Evolutionary conservation across 805 yeast species (phyloP).

Genomic region (Candida vaughaniae): DNA sequence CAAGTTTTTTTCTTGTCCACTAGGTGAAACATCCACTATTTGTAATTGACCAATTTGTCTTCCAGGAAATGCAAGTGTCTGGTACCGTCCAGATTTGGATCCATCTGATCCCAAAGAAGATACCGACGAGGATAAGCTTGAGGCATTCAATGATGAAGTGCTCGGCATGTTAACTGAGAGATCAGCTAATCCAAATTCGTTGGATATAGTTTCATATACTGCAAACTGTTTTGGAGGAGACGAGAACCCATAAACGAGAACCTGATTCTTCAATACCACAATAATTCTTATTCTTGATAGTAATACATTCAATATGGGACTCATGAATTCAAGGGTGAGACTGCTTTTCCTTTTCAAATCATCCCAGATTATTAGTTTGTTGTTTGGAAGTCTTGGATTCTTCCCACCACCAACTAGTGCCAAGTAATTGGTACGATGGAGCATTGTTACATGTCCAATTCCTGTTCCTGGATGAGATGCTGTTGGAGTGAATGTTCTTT

Average conservation of each 20-base stretch:
- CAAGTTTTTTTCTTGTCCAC: slow-evolving; percentile 59
- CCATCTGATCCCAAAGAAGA: slow-evolving; percentile 6
- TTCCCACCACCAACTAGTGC: slow-evolving; percentile 90
- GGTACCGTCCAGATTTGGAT: slow-evolving; percentile 25
- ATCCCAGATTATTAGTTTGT: slow-evolving; percentile 88
- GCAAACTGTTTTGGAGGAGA: slow-evolving; percentile 72
- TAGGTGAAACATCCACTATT: slow-evolving; percentile 68
- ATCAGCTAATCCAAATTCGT: slow-evolving; percentile 64
- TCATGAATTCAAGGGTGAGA: slow-evolving; percentile 69
- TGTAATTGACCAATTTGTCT: slow-evolving; percentile 75
- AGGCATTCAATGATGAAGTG: slow-evolving; percentile 7
- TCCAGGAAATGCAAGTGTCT: slow-evolving; percentile 76
- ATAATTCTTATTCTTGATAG: slow-evolving; percentile 75
- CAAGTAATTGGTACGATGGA: slow-evolving; percentile 85
- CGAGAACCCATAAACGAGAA: slow-evolving; percentile 76
- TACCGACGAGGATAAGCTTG: slow-evolving; percentile 11
- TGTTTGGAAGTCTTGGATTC: slow-evolving; percentile 72
- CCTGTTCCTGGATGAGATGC: slow-evolving; percentile 44
- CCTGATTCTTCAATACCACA: slow-evolving; percentile 64
- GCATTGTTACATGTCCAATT: slow-evolving; percentile 75
- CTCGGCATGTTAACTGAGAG: slow-evolving; percentile 30
- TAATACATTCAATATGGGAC: slow-evolving; percentile 71
- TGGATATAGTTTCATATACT: slow-evolving; percentile 62
- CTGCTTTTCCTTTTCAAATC: slow-evolving; percentile 78
- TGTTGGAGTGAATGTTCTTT: slow-evolving; percentile 44